A percentile compares a stretch with the other conserved stretches of the same genome.
Evolutionary conservation across 2,329 filamentous ascomycete species (phyloP).

Genomic region (Aspergillus quadricinctus): DNA sequence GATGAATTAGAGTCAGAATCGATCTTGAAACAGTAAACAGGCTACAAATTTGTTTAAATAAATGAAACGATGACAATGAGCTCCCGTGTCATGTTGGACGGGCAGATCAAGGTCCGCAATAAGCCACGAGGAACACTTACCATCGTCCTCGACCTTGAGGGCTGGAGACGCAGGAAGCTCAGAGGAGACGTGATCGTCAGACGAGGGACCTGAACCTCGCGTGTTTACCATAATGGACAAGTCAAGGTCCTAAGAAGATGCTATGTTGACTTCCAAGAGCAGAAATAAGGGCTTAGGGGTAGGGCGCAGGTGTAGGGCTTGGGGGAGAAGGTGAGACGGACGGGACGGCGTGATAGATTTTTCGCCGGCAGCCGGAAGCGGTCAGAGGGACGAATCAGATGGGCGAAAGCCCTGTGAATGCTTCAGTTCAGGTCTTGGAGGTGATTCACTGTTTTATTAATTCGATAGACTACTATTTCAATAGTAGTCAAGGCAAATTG

Average conservation of each 20-base stretch:
- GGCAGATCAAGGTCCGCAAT: background rate
- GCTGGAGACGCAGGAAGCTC: conserved; percentile 27
- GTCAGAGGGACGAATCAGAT: background rate
- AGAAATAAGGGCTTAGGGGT: conserved; percentile 48
- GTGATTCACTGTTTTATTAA: background rate
- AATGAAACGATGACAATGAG: background rate
- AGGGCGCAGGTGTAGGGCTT: conserved; percentile 45
- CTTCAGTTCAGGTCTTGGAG: background rate
- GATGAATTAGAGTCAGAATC: conserved; percentile 4
- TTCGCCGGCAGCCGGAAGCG: conserved; percentile 13
- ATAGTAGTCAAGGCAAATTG: background rate
- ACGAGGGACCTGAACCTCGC: conserved; percentile 22
- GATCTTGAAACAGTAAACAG: background rate
- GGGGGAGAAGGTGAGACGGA: conserved; percentile 13
- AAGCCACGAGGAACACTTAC: conserved; percentile 23
- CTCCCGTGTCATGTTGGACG: background rate
- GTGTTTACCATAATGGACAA: conserved; percentile 31
- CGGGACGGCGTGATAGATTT: conserved; percentile 17
- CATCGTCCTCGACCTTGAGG: conserved; percentile 27
- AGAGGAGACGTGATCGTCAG: conserved; percentile 25
- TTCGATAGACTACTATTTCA: background rate
- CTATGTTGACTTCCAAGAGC: conserved; percentile 37
- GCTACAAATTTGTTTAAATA: background rate
- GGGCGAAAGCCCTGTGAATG: background rate
- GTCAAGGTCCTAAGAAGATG: conserved; percentile 18